Evolutionary conservation across 495 filamentous ascomycete species (phyloP).

Genomic region (Trichocladium antarcticum): DNA sequence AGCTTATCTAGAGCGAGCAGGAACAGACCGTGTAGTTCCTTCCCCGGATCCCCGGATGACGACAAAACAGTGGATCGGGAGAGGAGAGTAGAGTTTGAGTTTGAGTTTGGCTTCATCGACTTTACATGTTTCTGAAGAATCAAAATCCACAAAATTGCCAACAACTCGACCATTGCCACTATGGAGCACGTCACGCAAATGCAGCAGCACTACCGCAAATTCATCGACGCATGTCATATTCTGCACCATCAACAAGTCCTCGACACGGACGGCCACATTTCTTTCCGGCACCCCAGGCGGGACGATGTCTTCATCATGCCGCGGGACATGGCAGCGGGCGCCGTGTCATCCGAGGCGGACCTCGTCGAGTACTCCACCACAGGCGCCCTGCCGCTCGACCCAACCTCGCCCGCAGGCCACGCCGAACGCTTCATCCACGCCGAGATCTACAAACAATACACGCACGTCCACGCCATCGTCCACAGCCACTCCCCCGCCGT

Average conservation of each 20-base stretch:
- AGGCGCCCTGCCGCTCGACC: slow-evolving; percentile 30
- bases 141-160: background rate
- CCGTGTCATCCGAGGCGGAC: slow-evolving; percentile 31
- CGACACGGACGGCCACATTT: slow-evolving; percentile 44
- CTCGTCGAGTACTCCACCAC: slow-evolving; percentile 34
- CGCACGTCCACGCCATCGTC: slow-evolving; percentile 31
- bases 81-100: no score
- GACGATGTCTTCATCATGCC: slow-evolving; percentile 36
- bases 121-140: no score
- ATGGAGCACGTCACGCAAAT: background rate
- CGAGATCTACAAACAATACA: slow-evolving; percentile 37
- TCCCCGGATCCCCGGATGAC: no score
- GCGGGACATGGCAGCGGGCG: slow-evolving; percentile 33
- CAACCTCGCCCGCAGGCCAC: slow-evolving; percentile 27
- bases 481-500: slow-evolving; percentile 41
- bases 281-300: slow-evolving; percentile 34
- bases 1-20: no score
- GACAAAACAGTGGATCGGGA: no score
- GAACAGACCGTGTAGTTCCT: no score
- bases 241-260: slow-evolving; percentile 32
- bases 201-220: background rate
- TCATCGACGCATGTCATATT: slow-evolving; percentile 22
- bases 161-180: background rate
- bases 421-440: slow-evolving; percentile 42
- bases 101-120: no score